These are phyloP conservation scores for Hypoxylon sp. DNA, from an alignment of 2,329 filamentous ascomycete species.

Conservation along the genomic window DNA sequence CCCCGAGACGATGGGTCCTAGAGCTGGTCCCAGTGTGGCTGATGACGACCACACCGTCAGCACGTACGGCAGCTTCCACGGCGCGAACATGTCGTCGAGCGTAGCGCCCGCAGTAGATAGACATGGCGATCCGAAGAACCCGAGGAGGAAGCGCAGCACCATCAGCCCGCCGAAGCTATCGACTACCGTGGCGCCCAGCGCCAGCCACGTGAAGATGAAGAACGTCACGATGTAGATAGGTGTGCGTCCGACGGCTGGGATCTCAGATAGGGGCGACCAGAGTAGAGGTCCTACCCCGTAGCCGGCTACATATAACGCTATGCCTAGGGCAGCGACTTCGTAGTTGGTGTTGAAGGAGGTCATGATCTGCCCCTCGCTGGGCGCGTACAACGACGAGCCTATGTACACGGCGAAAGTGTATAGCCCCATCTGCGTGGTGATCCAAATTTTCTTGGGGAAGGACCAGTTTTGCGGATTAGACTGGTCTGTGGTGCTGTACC, in stretches of 20 bases:
- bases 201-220: constrained; percentile 64
- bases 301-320: constrained; percentile 65
- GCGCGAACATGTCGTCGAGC: constrained; percentile 45
- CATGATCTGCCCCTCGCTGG: constrained; percentile 59
- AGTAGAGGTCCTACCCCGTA: constrained; percentile 64
- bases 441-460: constrained; percentile 58
- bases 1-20: constrained; percentile 40
- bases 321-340: constrained; percentile 63
- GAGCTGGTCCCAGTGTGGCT: constrained; percentile 35
- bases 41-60: constrained; percentile 40
- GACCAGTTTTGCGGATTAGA: constrained; percentile 65
- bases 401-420: constrained; percentile 67
- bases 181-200: constrained; percentile 63
- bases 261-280: constrained; percentile 63
- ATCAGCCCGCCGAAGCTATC: constrained; percentile 67
- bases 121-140: constrained; percentile 59
- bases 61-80: constrained; percentile 43
- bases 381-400: constrained; percentile 65
- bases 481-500: constrained; percentile 44
- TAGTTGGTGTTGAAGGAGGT: constrained; percentile 60
- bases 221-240: constrained; percentile 65
- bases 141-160: constrained; percentile 66
- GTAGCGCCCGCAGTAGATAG: constrained; percentile 46
- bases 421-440: constrained; percentile 63
- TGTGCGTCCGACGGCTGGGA: constrained; percentile 65